Evolutionary conservation across 768 basidiomycete genomes (phyloP).

Genomic region (Strobilomyces dryophilus): DNA sequence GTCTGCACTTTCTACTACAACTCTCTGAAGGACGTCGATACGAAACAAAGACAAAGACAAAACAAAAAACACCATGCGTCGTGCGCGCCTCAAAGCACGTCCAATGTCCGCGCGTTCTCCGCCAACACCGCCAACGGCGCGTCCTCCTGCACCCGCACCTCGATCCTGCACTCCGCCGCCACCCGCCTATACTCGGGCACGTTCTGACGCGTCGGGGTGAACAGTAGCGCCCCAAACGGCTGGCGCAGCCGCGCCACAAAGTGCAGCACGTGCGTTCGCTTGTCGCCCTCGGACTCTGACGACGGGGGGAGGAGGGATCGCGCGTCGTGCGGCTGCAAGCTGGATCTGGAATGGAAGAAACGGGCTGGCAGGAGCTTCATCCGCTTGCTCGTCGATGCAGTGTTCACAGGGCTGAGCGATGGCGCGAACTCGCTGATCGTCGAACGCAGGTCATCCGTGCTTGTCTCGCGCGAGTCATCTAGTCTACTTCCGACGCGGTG

Average conservation of each 20-base stretch:
- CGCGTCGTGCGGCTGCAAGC: background rate
- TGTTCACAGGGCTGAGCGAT: background rate
- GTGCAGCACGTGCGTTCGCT: background rate
- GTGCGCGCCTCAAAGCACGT: conserved; percentile 10
- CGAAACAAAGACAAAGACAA: too few species aligned
- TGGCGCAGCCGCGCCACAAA: background rate
- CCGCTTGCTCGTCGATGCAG: background rate
- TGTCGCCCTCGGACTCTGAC: background rate
- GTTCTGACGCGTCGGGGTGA: background rate
- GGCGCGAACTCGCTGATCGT: background rate
- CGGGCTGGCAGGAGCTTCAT: background rate
- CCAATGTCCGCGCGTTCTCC: background rate
- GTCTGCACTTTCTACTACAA: too few species aligned
- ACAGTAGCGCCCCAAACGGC: conserved; percentile 8
- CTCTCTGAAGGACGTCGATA: too few species aligned
- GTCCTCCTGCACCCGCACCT: conserved; percentile 2
- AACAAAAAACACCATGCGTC: too few species aligned
- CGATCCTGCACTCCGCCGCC: conserved; percentile 9
- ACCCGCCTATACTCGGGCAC: conserved; percentile 8
- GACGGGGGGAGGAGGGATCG: background rate
- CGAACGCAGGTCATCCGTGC: background rate
- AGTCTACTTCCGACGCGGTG: background rate
- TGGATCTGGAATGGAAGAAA: background rate
- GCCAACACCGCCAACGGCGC: background rate
- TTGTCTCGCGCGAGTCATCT: background rate